These are phyloP conservation scores for Sporothrix euskadiensis DNA, from an alignment of 2,329 filamentous ascomycete species.

Conservation along the genomic window DNA sequence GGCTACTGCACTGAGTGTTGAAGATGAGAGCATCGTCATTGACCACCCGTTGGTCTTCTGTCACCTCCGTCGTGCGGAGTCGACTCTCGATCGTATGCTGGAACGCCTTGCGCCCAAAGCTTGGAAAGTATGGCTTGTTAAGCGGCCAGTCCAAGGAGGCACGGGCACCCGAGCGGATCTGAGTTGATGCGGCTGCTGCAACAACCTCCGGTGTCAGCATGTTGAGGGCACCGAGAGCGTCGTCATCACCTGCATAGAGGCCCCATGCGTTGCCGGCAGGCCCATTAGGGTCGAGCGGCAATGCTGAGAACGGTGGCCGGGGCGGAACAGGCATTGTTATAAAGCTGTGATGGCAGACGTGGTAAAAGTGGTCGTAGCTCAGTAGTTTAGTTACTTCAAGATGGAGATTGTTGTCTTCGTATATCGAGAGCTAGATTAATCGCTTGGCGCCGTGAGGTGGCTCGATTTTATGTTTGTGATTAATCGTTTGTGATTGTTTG, in stretches of 20 bases:
- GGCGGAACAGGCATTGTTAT: slow-evolving; percentile 3
- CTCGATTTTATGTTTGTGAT: not conserved
- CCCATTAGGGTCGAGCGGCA: slow-evolving; percentile 30
- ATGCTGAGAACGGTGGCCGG: slow-evolving; percentile 29
- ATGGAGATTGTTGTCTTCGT: not conserved
- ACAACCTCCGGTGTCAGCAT: slow-evolving; percentile 55
- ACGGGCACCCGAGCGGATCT: slow-evolving; percentile 54
- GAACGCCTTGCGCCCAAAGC: slow-evolving; percentile 30
- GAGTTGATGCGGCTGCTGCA: slow-evolving; percentile 47
- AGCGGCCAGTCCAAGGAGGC: slow-evolving; percentile 44
- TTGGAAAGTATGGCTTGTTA: slow-evolving; percentile 22
- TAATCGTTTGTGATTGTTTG: no score
- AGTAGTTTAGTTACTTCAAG: no score
- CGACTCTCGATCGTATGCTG: slow-evolving; percentile 18
- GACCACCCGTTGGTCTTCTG: slow-evolving; percentile 21
- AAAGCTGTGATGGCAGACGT: not conserved
- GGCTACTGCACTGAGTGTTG: slow-evolving; percentile 34
- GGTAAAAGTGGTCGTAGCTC: not conserved
- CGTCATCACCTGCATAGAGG: slow-evolving; percentile 44
- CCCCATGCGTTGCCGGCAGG: slow-evolving; percentile 45
- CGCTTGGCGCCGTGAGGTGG: not conserved
- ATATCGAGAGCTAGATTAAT: not conserved
- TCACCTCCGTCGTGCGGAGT: not conserved
- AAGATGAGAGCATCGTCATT: slow-evolving; percentile 42
- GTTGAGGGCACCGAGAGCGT: slow-evolving; percentile 52